Base-by-base conservation (phyloP, 169 alveolate genomes). In the Amoebophrya sp. region DNA sequence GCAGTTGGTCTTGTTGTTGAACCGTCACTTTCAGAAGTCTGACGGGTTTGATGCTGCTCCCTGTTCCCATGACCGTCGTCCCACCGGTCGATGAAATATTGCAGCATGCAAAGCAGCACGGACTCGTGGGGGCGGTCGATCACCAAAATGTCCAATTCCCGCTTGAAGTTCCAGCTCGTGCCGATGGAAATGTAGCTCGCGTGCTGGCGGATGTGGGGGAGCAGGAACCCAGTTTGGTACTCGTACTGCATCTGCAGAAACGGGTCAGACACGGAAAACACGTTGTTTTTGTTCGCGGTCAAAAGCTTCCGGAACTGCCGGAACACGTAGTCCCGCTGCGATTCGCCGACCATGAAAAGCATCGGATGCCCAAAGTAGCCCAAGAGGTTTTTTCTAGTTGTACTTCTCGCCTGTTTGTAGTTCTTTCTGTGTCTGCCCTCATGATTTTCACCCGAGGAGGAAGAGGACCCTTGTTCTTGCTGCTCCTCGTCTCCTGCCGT, bases 361-460 rank as follows among this genome's bases (percentile, higher is more conserved):
- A 40, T n/a, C 10, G 90, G 90, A 39, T 88, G 90, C 23, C 90
- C 90, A 18, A 88, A 88, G 47, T 35, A 88, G 47, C 90, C 90
- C 3, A 88, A n/a, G 32, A 88, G 90, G 32, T 18, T 3, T 47
- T 18, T 47, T 47, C 66, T 47, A n/a, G n/a, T n/a, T n/a, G n/a
- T n/a, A n/a, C n/a, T n/a, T n/a, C n/a, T n/a, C n/a, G n/a, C n/a
- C n/a, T n/a, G n/a, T n/a, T n/a, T n/a, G n/a, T n/a, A n/a, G n/a
- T n/a, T n/a, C n/a, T n/a, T n/a, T n/a, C n/a, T n/a, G n/a, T n/a
- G n/a, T n/a, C n/a, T n/a, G n/a, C n/a, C n/a, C n/a, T n/a, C n/a
- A n/a, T n/a, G n/a, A n/a, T n/a, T n/a, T n/a, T n/a, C n/a, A n/a
- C n/a, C n/a, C n/a, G n/a, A n/a, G n/a, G n/a, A n/a, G n/a, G n/a